Base-by-base conservation (phyloP, 73 alveolate genomes). In the Paramecium caudatum region DNA sequence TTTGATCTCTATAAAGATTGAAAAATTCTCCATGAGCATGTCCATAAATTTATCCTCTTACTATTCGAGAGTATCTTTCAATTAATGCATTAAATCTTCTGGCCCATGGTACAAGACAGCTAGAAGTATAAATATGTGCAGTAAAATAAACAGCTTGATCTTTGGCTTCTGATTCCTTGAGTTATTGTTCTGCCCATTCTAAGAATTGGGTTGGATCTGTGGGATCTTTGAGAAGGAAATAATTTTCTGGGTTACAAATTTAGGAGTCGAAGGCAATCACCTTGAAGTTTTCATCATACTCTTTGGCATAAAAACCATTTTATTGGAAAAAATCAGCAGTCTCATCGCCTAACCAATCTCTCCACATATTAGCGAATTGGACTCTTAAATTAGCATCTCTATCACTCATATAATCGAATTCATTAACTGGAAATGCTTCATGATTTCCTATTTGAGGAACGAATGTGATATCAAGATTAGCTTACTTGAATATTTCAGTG, bases 371-470 rank as follows among this genome's bases (percentile, higher is more conserved):
- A 0, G 93, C 62, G 23, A 86, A 78, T 9, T 61, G 33, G 5
- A 55, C 90, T 41, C 84, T 86, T 48, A 86, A 86, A 43, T 63
- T 81, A 16, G 46, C 46, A 37, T 86, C 93, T 39, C 69, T 86
- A 5, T 86, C 61, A 62, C 48, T 63, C 63, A 46, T 78, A 25
- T 86, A 86, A 46, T 86, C 93, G 65, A 41, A 86, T 62, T 62
- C 61, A 43, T 86, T 86, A 13, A 70, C 82, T 15, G 93, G 93
- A 45, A 62, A 86, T 17, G 90, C 84, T 25, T 86, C 93, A 15
- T 86, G 93, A 86, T 86, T 86, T 62, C 93, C 93, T 36, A 86
- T 46, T 41, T 62, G 43, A 25, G 93, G 93, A 78, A 86, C 43
- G 55, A 86, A 70, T 41, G 63, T 63, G 0, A 61, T 63, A 10